Evolutionary conservation across 2,329 filamentous ascomycete species (phyloP).

Genomic region (Phialophora expanda): DNA sequence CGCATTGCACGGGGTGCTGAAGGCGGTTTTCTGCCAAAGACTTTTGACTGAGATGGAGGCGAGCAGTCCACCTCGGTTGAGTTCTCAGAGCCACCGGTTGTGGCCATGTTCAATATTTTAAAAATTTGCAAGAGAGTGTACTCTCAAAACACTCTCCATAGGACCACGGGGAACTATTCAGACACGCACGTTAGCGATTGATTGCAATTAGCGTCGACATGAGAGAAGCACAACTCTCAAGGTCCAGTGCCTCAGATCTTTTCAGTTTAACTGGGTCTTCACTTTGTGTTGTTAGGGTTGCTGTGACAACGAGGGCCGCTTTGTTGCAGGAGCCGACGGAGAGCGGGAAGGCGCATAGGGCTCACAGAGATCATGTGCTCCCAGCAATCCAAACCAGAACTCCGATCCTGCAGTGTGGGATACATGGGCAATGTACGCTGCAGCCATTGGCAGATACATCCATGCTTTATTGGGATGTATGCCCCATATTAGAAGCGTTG

Average conservation of each 20-base stretch:
- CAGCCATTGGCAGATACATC: constrained; percentile 36
- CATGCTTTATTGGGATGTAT: constrained; percentile 21
- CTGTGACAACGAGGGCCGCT: constrained; percentile 4
- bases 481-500: constrained; percentile 35
- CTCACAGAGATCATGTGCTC: constrained; percentile 11
- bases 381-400: constrained; percentile 21
- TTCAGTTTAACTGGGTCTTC: constrained; percentile 37
- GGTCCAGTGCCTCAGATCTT: constrained; percentile 32
- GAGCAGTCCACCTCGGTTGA: background rate
- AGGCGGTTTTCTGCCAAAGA: constrained; percentile 4
- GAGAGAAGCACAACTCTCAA: background rate
- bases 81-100: background rate
- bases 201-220: background rate
- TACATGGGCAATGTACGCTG: constrained; percentile 30
- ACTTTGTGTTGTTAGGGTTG: constrained; percentile 30
- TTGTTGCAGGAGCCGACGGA: constrained; percentile 7
- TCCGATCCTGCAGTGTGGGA: background rate
- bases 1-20: constrained; percentile 26
- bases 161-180: background rate
- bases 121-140: background rate
- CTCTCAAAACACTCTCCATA: background rate
- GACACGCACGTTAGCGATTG: constrained; percentile 1
- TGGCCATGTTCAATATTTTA: background rate
- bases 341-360: constrained; percentile 2
- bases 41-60: background rate